Evolutionary conservation across 2,329 filamentous ascomycete genomes (phyloP).

Genomic region (Domatiomyces globalis): DNA sequence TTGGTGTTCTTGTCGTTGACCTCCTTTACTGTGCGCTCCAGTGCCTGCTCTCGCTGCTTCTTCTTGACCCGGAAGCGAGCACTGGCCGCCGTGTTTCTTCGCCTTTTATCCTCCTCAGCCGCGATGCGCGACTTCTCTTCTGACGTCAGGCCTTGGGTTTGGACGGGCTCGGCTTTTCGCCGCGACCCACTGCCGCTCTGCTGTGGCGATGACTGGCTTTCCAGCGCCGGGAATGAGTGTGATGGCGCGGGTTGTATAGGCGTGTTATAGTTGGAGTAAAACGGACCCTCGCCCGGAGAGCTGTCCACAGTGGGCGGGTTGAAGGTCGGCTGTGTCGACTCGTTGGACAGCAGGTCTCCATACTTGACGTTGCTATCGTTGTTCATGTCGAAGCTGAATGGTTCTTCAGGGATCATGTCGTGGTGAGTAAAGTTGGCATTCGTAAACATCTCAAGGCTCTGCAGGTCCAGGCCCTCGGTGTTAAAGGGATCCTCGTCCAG

Average conservation of each 20-base stretch:
- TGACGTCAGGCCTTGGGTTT: constrained; percentile 32
- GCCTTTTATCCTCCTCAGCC: constrained; percentile 79
- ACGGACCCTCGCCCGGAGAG: constrained; percentile 9
- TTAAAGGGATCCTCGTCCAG: constrained; percentile 45
- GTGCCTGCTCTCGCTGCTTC: constrained; percentile 81
- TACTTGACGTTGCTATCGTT: constrained; percentile 15
- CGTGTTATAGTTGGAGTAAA: constrained; percentile 15
- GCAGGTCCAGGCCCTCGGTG: constrained; percentile 49
- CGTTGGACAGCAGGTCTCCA: constrained; percentile 13
- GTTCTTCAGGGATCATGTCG: constrained; percentile 33
- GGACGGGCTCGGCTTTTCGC: constrained; percentile 7
- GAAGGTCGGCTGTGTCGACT: constrained; percentile 7
- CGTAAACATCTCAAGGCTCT: constrained; percentile 63
- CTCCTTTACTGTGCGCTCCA: constrained; percentile 71
- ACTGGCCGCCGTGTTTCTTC: constrained; percentile 75
- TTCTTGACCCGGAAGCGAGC: constrained; percentile 89
- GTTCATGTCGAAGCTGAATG: constrained; percentile 16
- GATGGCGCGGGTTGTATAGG: constrained; percentile 18
- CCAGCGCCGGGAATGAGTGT: constrained; percentile 4
- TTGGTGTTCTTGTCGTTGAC: constrained; percentile 63
- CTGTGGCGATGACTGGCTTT: constrained; percentile 2
- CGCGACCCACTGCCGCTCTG: background rate
- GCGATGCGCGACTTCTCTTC: constrained; percentile 60
- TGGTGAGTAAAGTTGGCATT: constrained; percentile 74
- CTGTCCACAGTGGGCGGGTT: constrained; percentile 8